phyloP scores from a whole-genome alignment of 768 basidiomycete genomes.

The Floccularia luteovirens region DNA sequence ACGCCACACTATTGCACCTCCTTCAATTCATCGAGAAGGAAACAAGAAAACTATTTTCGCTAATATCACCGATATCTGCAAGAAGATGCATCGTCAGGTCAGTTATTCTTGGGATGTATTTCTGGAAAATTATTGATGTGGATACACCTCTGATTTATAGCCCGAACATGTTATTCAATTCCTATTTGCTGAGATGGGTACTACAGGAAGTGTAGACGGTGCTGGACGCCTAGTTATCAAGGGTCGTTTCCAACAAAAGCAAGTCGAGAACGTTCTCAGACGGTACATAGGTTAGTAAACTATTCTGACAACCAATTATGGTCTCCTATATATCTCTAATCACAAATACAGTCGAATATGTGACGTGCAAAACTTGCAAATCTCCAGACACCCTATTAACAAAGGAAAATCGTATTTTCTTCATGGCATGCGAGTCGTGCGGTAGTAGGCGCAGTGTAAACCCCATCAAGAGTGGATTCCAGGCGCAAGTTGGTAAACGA shows the following conservation, averaged over 20 bases:
- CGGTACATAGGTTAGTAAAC: slow-evolving; percentile 90
- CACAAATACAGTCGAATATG: slow-evolving; percentile 75
- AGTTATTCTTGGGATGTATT: slow-evolving; percentile 5
- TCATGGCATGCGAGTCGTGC: slow-evolving; percentile 91
- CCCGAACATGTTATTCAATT: slow-evolving; percentile 98
- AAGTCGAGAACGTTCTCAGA: slow-evolving; percentile 93
- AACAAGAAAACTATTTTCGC: slow-evolving; percentile 98
- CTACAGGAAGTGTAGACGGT: slow-evolving; percentile 92
- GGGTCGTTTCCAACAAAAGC: slow-evolving; percentile 97
- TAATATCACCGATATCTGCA: slow-evolving; percentile 96
- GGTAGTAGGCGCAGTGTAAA: slow-evolving; percentile 89
- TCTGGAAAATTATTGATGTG: background rate
- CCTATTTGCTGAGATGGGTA: slow-evolving; percentile 97
- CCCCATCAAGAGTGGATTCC: slow-evolving; percentile 97
- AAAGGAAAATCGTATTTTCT: slow-evolving; percentile 99
- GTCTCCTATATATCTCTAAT: background rate
- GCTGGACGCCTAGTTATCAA: slow-evolving; percentile 90
- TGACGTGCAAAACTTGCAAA: slow-evolving; percentile 99
- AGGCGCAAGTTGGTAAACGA: slow-evolving; percentile 88
- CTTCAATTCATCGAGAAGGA: slow-evolving; percentile 89
- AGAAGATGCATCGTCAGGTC: slow-evolving; percentile 87
- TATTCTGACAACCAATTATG: background rate
- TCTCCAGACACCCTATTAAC: slow-evolving; percentile 94
- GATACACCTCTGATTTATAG: slow-evolving; percentile 23
- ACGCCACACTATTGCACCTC: slow-evolving; percentile 96